These are phyloP conservation scores for Ophiosphaerella korrae DNA, from an alignment of 2,329 filamentous ascomycete genomes.

Conservation along the genomic window DNA sequence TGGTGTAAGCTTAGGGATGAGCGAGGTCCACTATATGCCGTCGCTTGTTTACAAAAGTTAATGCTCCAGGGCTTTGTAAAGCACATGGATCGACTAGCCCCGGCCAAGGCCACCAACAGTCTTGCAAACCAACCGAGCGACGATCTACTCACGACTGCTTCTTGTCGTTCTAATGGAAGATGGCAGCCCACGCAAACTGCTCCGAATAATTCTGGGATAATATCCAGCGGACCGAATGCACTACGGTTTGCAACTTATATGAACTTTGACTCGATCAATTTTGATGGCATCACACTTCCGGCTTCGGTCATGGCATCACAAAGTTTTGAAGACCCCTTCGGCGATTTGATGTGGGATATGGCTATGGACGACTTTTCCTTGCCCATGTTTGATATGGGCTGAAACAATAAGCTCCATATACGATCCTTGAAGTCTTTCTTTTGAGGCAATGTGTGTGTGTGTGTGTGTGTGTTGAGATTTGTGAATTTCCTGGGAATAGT, in stretches of 20 bases:
- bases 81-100: slow-evolving; percentile 14
- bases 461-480: no score
- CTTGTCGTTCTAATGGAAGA: neutral
- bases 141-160: neutral
- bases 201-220: neutral
- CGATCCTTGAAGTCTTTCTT: neutral
- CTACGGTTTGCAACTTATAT: slow-evolving; percentile 11
- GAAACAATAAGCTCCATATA: neutral
- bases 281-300: slow-evolving; percentile 17
- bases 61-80: slow-evolving; percentile 23
- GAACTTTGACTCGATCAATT: slow-evolving; percentile 25
- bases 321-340: slow-evolving; percentile 1
- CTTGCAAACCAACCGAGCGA: neutral
- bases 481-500: no score
- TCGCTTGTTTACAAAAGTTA: slow-evolving; percentile 19
- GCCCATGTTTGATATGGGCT: neutral
- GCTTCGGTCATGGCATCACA: neutral
- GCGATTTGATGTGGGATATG: slow-evolving; percentile 28
- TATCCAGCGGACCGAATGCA: neutral
- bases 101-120: neutral
- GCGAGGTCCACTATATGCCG: slow-evolving; percentile 16
- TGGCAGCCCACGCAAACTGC: neutral
- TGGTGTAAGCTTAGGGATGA: slow-evolving; percentile 6
- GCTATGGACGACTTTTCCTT: slow-evolving; percentile 31
- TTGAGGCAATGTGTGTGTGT: no score